Conservation (phyloP, 2,329 filamentous ascomycete species). For the Fusarium annulatum region DNA sequence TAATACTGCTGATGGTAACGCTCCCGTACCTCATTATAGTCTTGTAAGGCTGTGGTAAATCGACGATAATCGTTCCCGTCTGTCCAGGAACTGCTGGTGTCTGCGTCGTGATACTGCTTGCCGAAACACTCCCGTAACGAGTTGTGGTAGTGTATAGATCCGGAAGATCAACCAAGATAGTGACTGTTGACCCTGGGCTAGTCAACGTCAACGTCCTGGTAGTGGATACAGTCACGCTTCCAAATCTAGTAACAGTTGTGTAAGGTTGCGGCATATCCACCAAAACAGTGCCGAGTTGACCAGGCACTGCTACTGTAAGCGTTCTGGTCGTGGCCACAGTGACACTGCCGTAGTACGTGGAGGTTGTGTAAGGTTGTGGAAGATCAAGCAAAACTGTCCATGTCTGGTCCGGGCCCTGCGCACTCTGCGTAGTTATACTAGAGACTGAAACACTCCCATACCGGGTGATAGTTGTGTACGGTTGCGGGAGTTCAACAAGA, state of each 20-base stretch:
- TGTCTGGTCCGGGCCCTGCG: neutral
- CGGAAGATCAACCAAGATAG: neutral
- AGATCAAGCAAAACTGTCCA: conserved; percentile 1
- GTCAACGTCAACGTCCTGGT: neutral
- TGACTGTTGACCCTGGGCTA: neutral
- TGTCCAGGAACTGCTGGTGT: neutral
- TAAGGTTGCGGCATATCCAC: conserved; percentile 2
- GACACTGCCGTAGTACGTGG: neutral
- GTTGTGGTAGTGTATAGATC: neutral
- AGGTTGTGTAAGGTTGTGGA: neutral
- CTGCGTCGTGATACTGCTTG: neutral
- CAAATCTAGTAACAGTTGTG: neutral
- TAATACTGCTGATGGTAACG: neutral
- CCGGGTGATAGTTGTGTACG: neutral
- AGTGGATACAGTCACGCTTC: neutral
- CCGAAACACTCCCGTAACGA: neutral
- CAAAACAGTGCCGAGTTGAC: neutral
- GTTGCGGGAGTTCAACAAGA: conserved; percentile 2
- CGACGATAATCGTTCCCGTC: neutral
- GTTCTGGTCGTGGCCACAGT: neutral
- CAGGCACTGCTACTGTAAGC: neutral
- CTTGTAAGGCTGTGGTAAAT: neutral
- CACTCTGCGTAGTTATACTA: neutral
- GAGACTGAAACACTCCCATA: neutral
- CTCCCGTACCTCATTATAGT: neutral